Evolutionary conservation across 2,329 filamentous ascomycete genomes (phyloP).

Genomic region (Escovopsis sp.): DNA sequence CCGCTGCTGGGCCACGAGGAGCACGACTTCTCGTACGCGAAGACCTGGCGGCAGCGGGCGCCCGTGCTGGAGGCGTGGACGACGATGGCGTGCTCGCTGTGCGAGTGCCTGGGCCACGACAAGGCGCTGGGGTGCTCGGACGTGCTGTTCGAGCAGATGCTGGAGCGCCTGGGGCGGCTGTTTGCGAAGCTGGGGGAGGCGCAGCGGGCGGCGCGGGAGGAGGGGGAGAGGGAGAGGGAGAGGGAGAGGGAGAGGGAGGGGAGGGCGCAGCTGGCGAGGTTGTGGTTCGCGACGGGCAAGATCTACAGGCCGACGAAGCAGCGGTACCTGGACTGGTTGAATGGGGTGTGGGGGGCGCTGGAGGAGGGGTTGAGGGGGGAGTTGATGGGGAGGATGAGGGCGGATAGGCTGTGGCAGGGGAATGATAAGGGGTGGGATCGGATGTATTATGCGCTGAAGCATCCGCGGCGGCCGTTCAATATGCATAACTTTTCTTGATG

Average conservation of each 20-base stretch:
- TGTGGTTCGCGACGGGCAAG: slow-evolving; percentile 11
- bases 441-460: slow-evolving; percentile 10
- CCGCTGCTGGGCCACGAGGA: background rate
- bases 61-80: slow-evolving; percentile 7
- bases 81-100: slow-evolving; percentile 9
- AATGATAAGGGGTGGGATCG: slow-evolving; percentile 7
- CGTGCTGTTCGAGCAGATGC: slow-evolving; percentile 10
- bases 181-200: slow-evolving; percentile 10
- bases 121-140: slow-evolving; percentile 14
- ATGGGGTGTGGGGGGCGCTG: slow-evolving; percentile 10
- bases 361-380: slow-evolving; percentile 8
- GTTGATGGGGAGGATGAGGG: slow-evolving; percentile 8
- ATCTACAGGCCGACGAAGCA: slow-evolving; percentile 8
- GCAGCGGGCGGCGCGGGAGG: too few species aligned
- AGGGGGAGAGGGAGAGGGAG: slow-evolving; percentile 3
- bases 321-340: slow-evolving; percentile 6
- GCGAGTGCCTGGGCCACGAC: slow-evolving; percentile 13
- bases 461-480: slow-evolving; percentile 2
- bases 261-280: slow-evolving; percentile 2
- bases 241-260: too few species aligned
- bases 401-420: slow-evolving; percentile 5
- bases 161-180: slow-evolving; percentile 11
- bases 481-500: background rate
- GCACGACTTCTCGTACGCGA: background rate
- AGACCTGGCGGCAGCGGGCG: too few species aligned